phyloP scores from a whole-genome alignment of 805 yeast species.

The Hanseniaspora pseudoguilliermondii region DNA sequence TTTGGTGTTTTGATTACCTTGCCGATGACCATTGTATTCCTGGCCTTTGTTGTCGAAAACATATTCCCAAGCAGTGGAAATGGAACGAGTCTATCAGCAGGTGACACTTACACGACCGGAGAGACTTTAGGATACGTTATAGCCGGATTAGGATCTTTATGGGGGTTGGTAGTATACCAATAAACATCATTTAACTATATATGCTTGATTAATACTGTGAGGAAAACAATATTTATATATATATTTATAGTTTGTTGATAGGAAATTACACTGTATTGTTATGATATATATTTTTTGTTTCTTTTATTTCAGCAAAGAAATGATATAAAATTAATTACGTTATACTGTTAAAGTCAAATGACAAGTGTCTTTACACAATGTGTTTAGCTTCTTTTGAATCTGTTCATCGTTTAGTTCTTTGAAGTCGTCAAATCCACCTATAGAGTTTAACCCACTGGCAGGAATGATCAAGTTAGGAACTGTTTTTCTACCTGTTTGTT shows the following conservation, averaged over 20 bases:
- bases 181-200: neutral
- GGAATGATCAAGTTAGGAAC: constrained; percentile 76
- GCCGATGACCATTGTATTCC: constrained; percentile 4
- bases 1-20: constrained; percentile 4
- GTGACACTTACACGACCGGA: neutral
- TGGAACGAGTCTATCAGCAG: constrained; percentile 1
- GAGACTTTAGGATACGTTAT: constrained; percentile 6
- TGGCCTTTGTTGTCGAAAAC: neutral
- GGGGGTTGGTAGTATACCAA: constrained; percentile 5
- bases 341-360: neutral
- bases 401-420: constrained; percentile 40
- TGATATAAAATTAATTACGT: too few relatives aligned
- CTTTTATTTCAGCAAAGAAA: too few relatives aligned
- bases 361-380: constrained; percentile 28
- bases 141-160: constrained; percentile 7
- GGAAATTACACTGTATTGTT: neutral
- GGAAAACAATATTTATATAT: neutral
- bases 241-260: neutral
- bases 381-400: constrained; percentile 36
- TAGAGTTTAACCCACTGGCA: constrained; percentile 43
- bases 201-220: neutral
- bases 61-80: neutral
- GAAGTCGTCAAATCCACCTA: constrained; percentile 87
- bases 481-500: constrained; percentile 63
- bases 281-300: neutral